These are phyloP conservation scores for Escallonia rubra DNA, from an alignment of 129 eudicot species.

Conservation along the genomic window DNA sequence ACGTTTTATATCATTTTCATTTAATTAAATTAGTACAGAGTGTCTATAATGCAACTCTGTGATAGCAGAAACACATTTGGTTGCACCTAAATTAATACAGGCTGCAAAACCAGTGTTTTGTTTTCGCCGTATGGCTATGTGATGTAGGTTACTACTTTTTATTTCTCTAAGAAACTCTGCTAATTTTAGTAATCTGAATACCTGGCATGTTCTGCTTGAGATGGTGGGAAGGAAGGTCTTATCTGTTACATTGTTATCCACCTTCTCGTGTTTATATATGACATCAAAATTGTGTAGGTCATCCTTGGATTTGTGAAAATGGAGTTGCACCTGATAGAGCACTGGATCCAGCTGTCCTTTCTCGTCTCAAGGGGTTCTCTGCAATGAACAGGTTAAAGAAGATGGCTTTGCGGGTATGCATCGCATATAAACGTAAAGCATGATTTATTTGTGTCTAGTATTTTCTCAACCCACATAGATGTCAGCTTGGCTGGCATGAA, in stretches of 20 bases:
- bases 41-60: too few relatives aligned
- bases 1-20: background rate
- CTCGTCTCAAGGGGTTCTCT: constrained; percentile 97
- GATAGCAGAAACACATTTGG: too few relatives aligned
- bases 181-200: too few relatives aligned
- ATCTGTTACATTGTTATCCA: background rate
- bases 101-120: too few relatives aligned
- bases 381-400: constrained; percentile 98
- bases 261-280: background rate
- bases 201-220: background rate
- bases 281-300: constrained; percentile 46
- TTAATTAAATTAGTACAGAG: background rate
- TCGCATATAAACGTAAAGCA: background rate
- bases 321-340: constrained; percentile 98
- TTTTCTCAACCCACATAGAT: too few relatives aligned
- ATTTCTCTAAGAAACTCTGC: too few relatives aligned
- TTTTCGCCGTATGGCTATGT: too few relatives aligned
- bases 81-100: too few relatives aligned
- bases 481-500: background rate
- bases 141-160: too few relatives aligned
- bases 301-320: constrained; percentile 99
- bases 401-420: constrained; percentile 97
- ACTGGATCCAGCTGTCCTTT: constrained; percentile 90
- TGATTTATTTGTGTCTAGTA: background rate
- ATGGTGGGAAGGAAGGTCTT: background rate